Evolutionary conservation across 495 filamentous ascomycete species (phyloP), one percentile per base, ranked within the genome.

Genomic region (Parathielavia hyrcaniae): DNA sequence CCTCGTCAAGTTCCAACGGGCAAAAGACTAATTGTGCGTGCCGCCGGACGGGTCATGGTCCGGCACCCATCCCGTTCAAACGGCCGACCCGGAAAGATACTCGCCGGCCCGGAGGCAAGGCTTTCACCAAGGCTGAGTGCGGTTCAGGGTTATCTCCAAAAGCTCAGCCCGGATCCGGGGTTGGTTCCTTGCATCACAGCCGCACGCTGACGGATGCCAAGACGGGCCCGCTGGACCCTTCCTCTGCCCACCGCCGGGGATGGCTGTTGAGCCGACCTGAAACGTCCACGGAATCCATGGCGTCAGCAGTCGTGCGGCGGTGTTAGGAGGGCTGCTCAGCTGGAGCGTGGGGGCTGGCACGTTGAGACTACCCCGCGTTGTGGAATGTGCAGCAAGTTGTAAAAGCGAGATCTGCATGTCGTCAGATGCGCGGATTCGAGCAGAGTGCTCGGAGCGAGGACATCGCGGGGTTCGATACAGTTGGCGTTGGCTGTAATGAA

Each of bases 181-280:
- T 23, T 16, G 6, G 49, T 52, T 39, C 20, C 22, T 50, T 32
- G 35, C 19, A 39, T 26, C 49, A 52, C 34, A 22, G 49, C 49
- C 49, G 34, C 49, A n/a, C 20, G 49, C 34, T 50, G n/a, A 50
- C 32, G 4, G 48, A 0, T 38, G 32, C 48, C 48, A 50, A 50
- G 48, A 12, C 48, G 0, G 4, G 48, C 5, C 19, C 19, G 34
- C 32, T 36, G 22, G 32, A 14, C 16, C 22, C 49, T 13, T 11
- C 11, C 5, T 23, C 19, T 13, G 2, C n/a, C n/a, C n/a, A n/a
- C 0, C 9, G 47, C 26, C 16, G 32, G 34, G 32, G 47, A 35
- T 50, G 47, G 48, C 30, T 38, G 49, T 52, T 52, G 49, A 35
- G 49, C 13, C 34, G 34, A 52, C 49, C 34, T 52, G 49, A 52